Percentiles rank a stretch among this genome's conserved stretches.
phyloP scores from a whole-genome alignment of 1,139 yeast genomes.

The Zygosaccharomyces sapae region DNA sequence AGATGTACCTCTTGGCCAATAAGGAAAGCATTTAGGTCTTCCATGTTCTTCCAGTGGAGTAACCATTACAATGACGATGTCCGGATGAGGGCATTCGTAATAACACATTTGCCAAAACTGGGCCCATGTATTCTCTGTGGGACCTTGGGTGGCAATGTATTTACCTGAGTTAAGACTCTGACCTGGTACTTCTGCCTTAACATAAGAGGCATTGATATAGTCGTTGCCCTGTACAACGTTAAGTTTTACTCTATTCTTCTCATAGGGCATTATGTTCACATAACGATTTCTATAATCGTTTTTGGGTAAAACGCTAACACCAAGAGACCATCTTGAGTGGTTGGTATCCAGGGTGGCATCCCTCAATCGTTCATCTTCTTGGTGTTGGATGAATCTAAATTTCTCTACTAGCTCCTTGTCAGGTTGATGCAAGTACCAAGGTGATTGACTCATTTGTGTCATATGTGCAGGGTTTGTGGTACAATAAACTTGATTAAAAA shows the following conservation, averaged over 20 bases:
- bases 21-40: slow-evolving; percentile 62
- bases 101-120: slow-evolving; percentile 89
- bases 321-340: slow-evolving; percentile 34
- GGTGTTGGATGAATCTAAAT: slow-evolving; percentile 33
- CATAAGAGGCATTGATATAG: slow-evolving; percentile 47
- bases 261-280: slow-evolving; percentile 56
- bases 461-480: background rate
- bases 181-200: slow-evolving; percentile 30
- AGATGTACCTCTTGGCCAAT: slow-evolving; percentile 53
- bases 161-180: slow-evolving; percentile 26
- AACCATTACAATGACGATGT: slow-evolving; percentile 74
- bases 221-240: slow-evolving; percentile 36
- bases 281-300: slow-evolving; percentile 48
- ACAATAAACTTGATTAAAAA: background rate
- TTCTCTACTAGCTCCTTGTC: slow-evolving; percentile 25
- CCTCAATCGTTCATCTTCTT: slow-evolving; percentile 37
- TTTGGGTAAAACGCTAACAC: slow-evolving; percentile 29
- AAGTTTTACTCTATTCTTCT: slow-evolving; percentile 49
- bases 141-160: slow-evolving; percentile 70
- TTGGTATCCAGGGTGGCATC: slow-evolving; percentile 34
- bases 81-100: slow-evolving; percentile 42
- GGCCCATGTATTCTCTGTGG: slow-evolving; percentile 53
- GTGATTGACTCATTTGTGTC: slow-evolving; percentile 12
- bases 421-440: slow-evolving; percentile 32
- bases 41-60: slow-evolving; percentile 68